phyloP scores from a whole-genome alignment of 1,284 basidiomycete genomes.

The Porodaedalea pini region DNA sequence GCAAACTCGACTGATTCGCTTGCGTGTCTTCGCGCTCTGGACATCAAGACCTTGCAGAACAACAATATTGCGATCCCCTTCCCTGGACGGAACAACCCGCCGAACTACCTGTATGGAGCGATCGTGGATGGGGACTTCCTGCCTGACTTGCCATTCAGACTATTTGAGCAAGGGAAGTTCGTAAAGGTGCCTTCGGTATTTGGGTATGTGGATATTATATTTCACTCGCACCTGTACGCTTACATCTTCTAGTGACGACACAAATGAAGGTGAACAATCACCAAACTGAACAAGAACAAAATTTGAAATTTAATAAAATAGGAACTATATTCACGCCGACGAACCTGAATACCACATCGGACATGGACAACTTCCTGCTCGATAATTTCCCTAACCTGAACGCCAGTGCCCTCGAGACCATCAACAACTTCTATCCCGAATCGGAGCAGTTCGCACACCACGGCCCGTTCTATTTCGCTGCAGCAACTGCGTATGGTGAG shows the following conservation, averaged over 20 bases:
- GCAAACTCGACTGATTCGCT: slow-evolving; percentile 19
- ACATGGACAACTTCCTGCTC: slow-evolving; percentile 23
- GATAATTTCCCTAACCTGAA: slow-evolving; percentile 25
- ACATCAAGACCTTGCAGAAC: slow-evolving; percentile 21
- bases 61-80: slow-evolving; percentile 22
- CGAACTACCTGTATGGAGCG: slow-evolving; percentile 22
- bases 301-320: no score
- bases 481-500: slow-evolving; percentile 24
- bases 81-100: slow-evolving; percentile 19
- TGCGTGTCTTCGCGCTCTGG: slow-evolving; percentile 19
- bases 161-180: slow-evolving; percentile 24
- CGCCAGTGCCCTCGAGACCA: slow-evolving; percentile 10
- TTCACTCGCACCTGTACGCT: not conserved
- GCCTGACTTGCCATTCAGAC: slow-evolving; percentile 20
- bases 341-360: slow-evolving; percentile 18
- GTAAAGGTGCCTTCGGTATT: slow-evolving; percentile 25
- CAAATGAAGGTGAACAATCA: slow-evolving; percentile 19
- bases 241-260: slow-evolving; percentile 21
- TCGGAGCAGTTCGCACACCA: slow-evolving; percentile 17
- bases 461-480: slow-evolving; percentile 21
- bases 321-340: slow-evolving; percentile 23
- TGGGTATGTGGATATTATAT: slow-evolving; percentile 20
- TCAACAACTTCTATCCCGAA: slow-evolving; percentile 21
- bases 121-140: slow-evolving; percentile 23
- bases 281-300: no score